Evolutionary conservation across 116 monocot species (phyloP), one percentile per base, ranked within the genome.

Genomic region (Phalaenopsis hybrid): DNA sequence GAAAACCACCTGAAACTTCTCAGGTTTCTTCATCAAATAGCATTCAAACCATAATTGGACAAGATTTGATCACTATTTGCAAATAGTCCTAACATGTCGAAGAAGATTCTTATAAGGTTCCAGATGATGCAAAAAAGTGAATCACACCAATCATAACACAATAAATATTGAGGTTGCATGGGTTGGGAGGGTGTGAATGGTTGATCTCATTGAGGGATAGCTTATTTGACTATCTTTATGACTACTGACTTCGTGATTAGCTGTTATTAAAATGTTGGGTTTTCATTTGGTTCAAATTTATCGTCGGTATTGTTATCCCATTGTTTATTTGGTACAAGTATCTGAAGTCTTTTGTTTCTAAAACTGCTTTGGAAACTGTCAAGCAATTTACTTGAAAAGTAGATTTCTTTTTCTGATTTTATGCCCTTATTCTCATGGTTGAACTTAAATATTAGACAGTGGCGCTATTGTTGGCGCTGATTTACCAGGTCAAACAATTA

Each of bases 401-500:
- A 41, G 41, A 20, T 41, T 57, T 79, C 25, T 20, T 79, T 59
- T 59, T 16, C 57, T 79, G 58, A 79, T 58, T 58, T 80, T 43
- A 15, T 37, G 18, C 34, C 48, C 48, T 70, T 78, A 18, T 81
- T 82, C 46, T 82, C 68, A 48, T 59, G 46, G 17, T 77, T 45
- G 70, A 80, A 85, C 81, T 84, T 83, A 68, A 70, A 81, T 28
- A 72, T 74, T 87, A 86, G 89, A 85, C 89, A 98, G 95, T 93
- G 98, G 98, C 57, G 95, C 98, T 74, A 82, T 98, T 88, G 87
- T 98, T 88, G 98, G 98, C 80, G 90, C 92, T 51, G 92, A 98
- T 82, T 72, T 95, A 81, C 93, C 95, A 33, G 98, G 95, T 41
- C 81, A 33, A 44, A 98, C 93, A 69, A 87, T 88, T 28, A 86